phyloP scores from a whole-genome alignment of 2,329 filamentous ascomycete species.

The Phaeosphaeriaceae sp. region DNA sequence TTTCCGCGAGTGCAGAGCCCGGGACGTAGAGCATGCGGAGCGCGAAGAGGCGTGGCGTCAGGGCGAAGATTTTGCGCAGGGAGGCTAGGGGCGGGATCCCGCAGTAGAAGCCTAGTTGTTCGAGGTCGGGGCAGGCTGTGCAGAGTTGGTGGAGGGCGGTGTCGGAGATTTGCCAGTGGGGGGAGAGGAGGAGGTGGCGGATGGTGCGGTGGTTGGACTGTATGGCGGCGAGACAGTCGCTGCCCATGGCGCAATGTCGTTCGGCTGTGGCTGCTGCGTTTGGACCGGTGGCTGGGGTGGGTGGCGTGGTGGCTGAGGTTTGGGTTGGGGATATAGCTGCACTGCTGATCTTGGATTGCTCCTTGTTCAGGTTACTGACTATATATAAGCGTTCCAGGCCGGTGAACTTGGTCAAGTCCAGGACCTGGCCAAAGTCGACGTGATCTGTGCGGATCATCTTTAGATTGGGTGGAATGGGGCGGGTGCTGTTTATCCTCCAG shows the following conservation, averaged over 20 bases:
- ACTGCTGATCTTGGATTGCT: constrained; percentile 32
- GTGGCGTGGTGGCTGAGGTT: constrained; percentile 38
- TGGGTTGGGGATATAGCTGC: no score
- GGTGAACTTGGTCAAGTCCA: constrained; percentile 51
- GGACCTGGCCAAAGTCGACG: constrained; percentile 52
- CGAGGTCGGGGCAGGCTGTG: constrained; percentile 62
- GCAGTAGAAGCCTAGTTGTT: constrained; percentile 63
- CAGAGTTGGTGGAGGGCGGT: constrained; percentile 59
- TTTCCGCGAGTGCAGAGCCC: constrained; percentile 32
- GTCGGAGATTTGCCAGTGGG: constrained; percentile 61
- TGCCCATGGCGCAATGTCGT: constrained; percentile 45
- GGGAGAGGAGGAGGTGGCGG: constrained; percentile 62
- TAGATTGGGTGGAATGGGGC: constrained; percentile 43
- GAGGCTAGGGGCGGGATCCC: constrained; percentile 58
- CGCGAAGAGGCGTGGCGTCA: constrained; percentile 49
- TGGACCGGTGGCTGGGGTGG: constrained; percentile 29
- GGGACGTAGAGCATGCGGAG: constrained; percentile 48
- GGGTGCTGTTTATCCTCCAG: constrained; percentile 52
- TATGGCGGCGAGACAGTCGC: constrained; percentile 59
- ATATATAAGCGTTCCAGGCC: constrained; percentile 61
- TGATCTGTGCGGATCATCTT: constrained; percentile 59
- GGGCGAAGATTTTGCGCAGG: constrained; percentile 44
- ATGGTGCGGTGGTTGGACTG: constrained; percentile 58
- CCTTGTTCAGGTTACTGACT: constrained; percentile 47
- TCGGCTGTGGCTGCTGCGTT: constrained; percentile 33